Conservation (phyloP, 805 yeast genomes). For the Huiozyma sinensis region DNA sequence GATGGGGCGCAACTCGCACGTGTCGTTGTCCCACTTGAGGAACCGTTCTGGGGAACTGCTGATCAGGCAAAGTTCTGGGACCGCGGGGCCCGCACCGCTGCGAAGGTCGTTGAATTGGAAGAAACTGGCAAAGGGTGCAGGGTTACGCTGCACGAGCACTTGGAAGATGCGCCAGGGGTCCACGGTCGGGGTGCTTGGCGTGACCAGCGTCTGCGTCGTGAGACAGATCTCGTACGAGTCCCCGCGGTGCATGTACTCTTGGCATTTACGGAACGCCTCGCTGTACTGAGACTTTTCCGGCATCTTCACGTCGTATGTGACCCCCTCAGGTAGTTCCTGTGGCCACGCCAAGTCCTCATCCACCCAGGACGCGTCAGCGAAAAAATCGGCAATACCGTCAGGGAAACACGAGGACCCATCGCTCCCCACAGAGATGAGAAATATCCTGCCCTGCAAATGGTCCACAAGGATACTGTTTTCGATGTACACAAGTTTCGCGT, state of each 20-base stretch:
- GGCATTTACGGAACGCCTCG: conserved; percentile 50
- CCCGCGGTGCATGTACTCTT: conserved; percentile 58
- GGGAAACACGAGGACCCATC: conserved; percentile 23
- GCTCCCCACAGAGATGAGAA: conserved; percentile 40
- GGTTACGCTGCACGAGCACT: conserved; percentile 58
- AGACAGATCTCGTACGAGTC: conserved; percentile 91
- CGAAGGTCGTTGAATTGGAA: conserved; percentile 42
- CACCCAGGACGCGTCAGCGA: conserved; percentile 2
- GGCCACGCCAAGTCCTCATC: conserved; percentile 9
- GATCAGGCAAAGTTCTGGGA: conserved; percentile 37
- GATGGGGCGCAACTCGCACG: conserved; percentile 83
- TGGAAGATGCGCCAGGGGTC: conserved; percentile 75
- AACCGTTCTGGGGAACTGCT: conserved; percentile 95
- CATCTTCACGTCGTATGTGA: conserved; percentile 26
- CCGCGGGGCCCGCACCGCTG: conserved; percentile 51
- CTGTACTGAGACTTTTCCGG: conserved; percentile 50
- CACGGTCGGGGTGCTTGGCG: conserved; percentile 34
- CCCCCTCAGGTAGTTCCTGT: conserved; percentile 11
- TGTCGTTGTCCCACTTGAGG: conserved; percentile 55
- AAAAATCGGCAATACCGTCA: conserved; percentile 2
- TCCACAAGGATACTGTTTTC: conserved; percentile 54
- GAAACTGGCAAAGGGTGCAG: conserved; percentile 86
- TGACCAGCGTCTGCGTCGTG: conserved; percentile 60
- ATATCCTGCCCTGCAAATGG: conserved; percentile 35
- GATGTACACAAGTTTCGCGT: conserved; percentile 61